Evolutionary conservation across 768 basidiomycete species (phyloP), one percentile per base, ranked within the genome.

Genomic region (Megacollybia marginata): DNA sequence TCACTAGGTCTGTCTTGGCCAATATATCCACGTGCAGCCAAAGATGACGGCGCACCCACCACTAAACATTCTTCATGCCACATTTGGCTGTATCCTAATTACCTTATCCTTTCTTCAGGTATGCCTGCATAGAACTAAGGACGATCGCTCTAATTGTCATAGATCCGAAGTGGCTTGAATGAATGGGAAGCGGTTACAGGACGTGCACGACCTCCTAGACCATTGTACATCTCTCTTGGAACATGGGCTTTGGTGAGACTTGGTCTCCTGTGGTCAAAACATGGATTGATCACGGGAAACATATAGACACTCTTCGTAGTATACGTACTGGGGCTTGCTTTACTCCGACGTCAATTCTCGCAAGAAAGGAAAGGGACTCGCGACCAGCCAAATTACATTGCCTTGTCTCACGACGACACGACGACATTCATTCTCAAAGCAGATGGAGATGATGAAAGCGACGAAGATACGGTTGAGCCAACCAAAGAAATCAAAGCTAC

Each of bases 21-120:
- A 70, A 5, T 70, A 73, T 49, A 76, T 82, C 47, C 79, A 83
- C 60, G 61, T 62, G 33, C 64, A 67, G 45, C 60, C 57, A 31
- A 51, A 56, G 48, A 62, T 44, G 58, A 51, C 54, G 9, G 62
- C 62, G 15, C 80, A 78, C 47, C 82, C 78, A 18, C 72, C 73
- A 13, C 66, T 67, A 1, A 83, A 85, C 57, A 69, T 81, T 53
- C 42, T 77, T 8, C 85, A 87, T 54, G 75, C 79, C 40, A 55
- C 65, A 9, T 55, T 81, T 0, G 85, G 83, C 0, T 52, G 83
- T 28, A 56, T 61, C 1, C 67, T 77, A 48, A 68, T 85, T 48
- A 64, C 58, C 3, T 55, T 79, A 3, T 72, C 82, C 10, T 77
- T 79, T 59, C 70, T 69, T 55, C 75, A 80, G 68, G 79, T 76